Percentiles rank a stretch among this genome's conserved stretches.
Evolutionary conservation across 1,284 basidiomycete species (phyloP).

Genomic region (Leccinum solheimii): DNA sequence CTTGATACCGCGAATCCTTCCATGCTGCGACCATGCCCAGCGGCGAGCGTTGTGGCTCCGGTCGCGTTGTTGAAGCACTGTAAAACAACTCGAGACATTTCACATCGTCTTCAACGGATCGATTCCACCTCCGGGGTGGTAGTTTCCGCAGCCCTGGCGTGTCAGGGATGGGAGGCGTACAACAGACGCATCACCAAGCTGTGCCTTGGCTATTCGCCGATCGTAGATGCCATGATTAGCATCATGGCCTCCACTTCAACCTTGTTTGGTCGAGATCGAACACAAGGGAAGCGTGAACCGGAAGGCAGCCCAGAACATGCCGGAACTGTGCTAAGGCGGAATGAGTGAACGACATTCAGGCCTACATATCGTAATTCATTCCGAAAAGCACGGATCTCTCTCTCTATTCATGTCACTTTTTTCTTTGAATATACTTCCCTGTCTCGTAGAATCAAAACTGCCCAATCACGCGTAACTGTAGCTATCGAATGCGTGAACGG

Average conservation of each 20-base stretch:
- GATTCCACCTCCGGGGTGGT: background rate
- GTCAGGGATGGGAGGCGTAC: slow-evolving; percentile 7
- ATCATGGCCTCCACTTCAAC: slow-evolving; percentile 12
- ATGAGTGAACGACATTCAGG: background rate
- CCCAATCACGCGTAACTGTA: too few relatives aligned
- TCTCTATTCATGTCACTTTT: background rate
- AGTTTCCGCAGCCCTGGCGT: background rate
- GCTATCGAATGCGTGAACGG: too few relatives aligned
- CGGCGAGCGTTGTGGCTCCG: slow-evolving; percentile 14
- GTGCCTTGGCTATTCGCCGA: slow-evolving; percentile 16
- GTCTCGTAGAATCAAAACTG: background rate
- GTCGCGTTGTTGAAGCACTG: slow-evolving; percentile 15
- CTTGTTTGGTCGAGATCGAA: slow-evolving; percentile 9
- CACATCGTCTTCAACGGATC: slow-evolving; percentile 20
- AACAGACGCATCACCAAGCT: slow-evolving; percentile 12
- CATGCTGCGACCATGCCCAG: slow-evolving; percentile 3
- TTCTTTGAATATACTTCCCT: background rate
- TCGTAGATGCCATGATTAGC: slow-evolving; percentile 1
- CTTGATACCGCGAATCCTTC: slow-evolving; percentile 14
- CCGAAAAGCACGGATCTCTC: background rate
- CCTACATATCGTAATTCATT: background rate
- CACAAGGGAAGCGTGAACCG: slow-evolving; percentile 1
- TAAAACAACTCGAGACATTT: slow-evolving; percentile 15
- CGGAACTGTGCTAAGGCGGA: background rate
- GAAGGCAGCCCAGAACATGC: slow-evolving; percentile 4